Evolutionary conservation across 192 early-diverging fungal species (phyloP).

Genomic region (Entomortierella lignicola): DNA sequence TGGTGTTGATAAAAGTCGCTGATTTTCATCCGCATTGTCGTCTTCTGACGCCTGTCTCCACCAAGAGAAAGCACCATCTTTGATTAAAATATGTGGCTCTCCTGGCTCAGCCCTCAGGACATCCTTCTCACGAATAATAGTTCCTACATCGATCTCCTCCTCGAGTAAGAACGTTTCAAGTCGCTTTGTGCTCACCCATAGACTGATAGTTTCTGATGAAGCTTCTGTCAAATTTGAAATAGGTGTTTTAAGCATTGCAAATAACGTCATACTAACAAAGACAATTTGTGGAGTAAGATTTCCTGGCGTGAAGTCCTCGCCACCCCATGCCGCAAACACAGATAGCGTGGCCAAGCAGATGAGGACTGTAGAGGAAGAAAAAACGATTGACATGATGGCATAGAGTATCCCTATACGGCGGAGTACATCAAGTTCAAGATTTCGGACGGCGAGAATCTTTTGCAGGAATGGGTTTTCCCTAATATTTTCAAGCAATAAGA

Average conservation of each 20-base stretch:
- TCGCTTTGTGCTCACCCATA: constrained; percentile 61
- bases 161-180: constrained; percentile 24
- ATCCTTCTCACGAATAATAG: constrained; percentile 8
- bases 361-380: constrained; percentile 13
- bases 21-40: constrained; percentile 14
- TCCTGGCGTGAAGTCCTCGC: constrained; percentile 21
- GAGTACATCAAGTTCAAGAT: constrained; percentile 4
- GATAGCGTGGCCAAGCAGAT: constrained; percentile 19
- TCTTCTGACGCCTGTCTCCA: background rate
- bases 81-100: constrained; percentile 6
- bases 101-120: background rate
- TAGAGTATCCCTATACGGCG: background rate
- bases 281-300: constrained; percentile 55
- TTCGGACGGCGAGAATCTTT: constrained; percentile 13
- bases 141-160: constrained; percentile 24
- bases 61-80: constrained; percentile 17
- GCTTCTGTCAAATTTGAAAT: constrained; percentile 65
- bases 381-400: constrained; percentile 21
- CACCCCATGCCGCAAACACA: constrained; percentile 27
- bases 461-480: constrained; percentile 28
- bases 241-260: constrained; percentile 68
- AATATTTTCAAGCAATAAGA: background rate
- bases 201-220: constrained; percentile 60
- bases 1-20: background rate
- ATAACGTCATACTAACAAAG: constrained; percentile 73